A percentile compares a stretch with the other conserved stretches of the same genome.
Conservation (phyloP, 371 early-diverging fungal species). For the Homolaphlyctis polyrhiza region DNA sequence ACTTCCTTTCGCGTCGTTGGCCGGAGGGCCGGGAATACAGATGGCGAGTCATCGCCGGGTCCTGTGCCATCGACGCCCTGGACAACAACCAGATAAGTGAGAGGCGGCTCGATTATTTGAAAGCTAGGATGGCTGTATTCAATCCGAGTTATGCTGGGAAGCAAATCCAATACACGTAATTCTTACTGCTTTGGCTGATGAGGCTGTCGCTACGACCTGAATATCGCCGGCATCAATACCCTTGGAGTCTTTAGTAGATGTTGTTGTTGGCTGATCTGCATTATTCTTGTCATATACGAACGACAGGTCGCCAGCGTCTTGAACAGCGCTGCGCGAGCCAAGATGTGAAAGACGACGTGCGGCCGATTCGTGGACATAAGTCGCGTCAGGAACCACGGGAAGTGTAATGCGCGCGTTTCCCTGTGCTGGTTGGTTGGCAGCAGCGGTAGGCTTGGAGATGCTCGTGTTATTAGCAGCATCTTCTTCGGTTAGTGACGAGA, state of each 20-base stretch:
- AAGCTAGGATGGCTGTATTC: too few species aligned
- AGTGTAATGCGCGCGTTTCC: too few species aligned
- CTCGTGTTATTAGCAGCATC: too few species aligned
- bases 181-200: background rate
- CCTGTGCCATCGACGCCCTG: too few species aligned
- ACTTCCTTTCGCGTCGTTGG: conserved; percentile 46
- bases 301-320: background rate
- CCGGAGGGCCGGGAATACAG: conserved; percentile 12
- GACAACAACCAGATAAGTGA: too few species aligned
- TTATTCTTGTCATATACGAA: conserved; percentile 4
- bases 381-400: background rate
- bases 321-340: background rate
- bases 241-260: background rate
- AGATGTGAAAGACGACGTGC: background rate
- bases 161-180: background rate
- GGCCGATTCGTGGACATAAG: background rate
- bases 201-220: background rate
- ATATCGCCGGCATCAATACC: background rate
- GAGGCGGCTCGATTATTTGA: too few species aligned
- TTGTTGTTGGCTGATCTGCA: too few species aligned
- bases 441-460: too few species aligned
- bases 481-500: too few species aligned
- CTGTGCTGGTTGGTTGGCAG: too few species aligned
- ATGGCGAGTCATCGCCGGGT: too few species aligned
- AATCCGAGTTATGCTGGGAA: too few species aligned